Evolutionary conservation across 106 monocot species (phyloP).

Genomic region (Apostasia ramifera): DNA sequence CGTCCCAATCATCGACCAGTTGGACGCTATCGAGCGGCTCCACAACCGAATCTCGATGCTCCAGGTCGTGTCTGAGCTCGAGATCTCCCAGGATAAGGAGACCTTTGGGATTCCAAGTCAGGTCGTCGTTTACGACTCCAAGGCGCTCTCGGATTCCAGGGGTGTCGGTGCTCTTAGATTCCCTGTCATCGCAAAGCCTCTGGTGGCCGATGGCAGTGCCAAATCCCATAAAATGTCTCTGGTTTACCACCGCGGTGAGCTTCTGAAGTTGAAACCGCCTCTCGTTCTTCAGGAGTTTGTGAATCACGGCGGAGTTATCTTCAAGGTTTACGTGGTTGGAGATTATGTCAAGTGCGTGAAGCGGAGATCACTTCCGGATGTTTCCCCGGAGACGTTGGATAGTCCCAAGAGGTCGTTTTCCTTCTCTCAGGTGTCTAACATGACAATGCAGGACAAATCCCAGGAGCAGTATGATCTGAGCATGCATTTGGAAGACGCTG

Average conservation of each 20-base stretch:
- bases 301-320: constrained; percentile 62
- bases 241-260: constrained; percentile 27
- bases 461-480: constrained; percentile 16
- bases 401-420: constrained; percentile 23
- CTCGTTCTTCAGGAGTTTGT: constrained; percentile 68
- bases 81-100: constrained; percentile 11
- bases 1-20: constrained; percentile 37
- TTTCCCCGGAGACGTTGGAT: constrained; percentile 24
- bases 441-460: constrained; percentile 7
- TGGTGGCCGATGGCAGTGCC: constrained; percentile 50
- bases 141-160: constrained; percentile 22
- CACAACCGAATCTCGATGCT: constrained; percentile 65
- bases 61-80: constrained; percentile 37
- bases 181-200: constrained; percentile 59
- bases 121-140: constrained; percentile 27
- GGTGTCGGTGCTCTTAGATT: constrained; percentile 21
- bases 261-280: constrained; percentile 41
- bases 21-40: constrained; percentile 32
- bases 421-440: constrained; percentile 59
- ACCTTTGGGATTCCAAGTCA: constrained; percentile 56
- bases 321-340: constrained; percentile 66
- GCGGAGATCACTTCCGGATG: constrained; percentile 56
- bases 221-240: constrained; percentile 61
- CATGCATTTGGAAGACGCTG: constrained; percentile 24
- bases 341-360: constrained; percentile 59